phyloP scores from a whole-genome alignment of 495 filamentous ascomycete species.

The Hypoxylon crocopeplum region DNA sequence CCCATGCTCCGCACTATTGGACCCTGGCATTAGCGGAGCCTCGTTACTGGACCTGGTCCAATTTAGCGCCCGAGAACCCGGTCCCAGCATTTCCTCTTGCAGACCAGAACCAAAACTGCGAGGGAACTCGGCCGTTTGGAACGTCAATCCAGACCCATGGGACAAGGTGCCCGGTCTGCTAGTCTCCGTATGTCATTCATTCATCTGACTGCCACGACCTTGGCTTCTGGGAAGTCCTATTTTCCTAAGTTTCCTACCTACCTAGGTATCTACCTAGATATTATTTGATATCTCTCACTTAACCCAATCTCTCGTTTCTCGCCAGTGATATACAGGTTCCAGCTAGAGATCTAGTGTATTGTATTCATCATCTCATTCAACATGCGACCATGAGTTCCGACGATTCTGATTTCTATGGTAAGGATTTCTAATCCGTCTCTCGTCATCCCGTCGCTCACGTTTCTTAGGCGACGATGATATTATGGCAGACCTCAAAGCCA shows the following conservation, averaged over 20 bases:
- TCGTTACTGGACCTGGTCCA: slow-evolving; percentile 7
- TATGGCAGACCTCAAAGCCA: slow-evolving; percentile 41
- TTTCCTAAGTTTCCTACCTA: too few relatives aligned
- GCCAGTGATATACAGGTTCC: background rate
- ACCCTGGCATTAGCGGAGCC: slow-evolving; percentile 12
- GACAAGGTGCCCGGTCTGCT: background rate
- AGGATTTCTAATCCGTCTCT: slow-evolving; percentile 21
- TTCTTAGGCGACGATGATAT: slow-evolving; percentile 60
- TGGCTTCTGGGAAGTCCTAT: background rate
- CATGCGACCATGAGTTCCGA: slow-evolving; percentile 57
- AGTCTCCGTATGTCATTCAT: background rate
- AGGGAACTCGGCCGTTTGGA: slow-evolving; percentile 11
- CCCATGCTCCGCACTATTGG: slow-evolving; percentile 13
- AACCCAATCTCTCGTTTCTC: background rate
- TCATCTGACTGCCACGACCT: background rate
- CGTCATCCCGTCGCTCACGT: slow-evolving; percentile 15
- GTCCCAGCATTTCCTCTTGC: slow-evolving; percentile 16
- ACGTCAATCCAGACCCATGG: slow-evolving; percentile 11
- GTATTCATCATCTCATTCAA: background rate
- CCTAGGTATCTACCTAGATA: too few relatives aligned
- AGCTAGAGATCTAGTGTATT: background rate
- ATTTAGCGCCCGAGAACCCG: slow-evolving; percentile 27
- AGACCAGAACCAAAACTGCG: slow-evolving; percentile 6
- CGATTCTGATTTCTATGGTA: slow-evolving; percentile 78
- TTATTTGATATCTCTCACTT: too few relatives aligned